Evolutionary conservation across 1,284 basidiomycete genomes (phyloP), one percentile per base, ranked within the genome.

Genomic region (Sporisorium exsertum): DNA sequence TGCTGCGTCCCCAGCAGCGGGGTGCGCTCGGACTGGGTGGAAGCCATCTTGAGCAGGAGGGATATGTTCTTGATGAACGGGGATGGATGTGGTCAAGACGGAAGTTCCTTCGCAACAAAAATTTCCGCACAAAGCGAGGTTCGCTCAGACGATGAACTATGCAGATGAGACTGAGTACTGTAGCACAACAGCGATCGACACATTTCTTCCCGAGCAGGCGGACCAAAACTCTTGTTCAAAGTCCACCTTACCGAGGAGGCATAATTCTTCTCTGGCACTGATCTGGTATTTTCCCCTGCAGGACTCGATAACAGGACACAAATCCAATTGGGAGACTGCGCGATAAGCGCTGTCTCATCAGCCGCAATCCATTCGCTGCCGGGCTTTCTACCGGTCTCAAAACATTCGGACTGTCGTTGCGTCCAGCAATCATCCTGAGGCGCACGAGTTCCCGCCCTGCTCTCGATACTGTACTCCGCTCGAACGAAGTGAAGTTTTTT

Each of bases 1-100:
- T 71, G 58, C 52, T 70, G 70, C 61, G 55, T 27, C 20, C 61
- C 69, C 61, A 80, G 64, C 51, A 80, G 62, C 8, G 79, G 79
- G 29, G 74, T 80, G 20, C 79, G 75, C 64, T 80, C 77, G n/a
- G 67, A 40, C 43, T 70, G 59, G 1, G 64, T 45, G 10, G 67
- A 54, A 18, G 72, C 55, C 72, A 75, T 74, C 15, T 32, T 74
- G 51, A 29, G 6, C 0, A 8, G n/a, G 12, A 24, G 22, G 24
- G 20, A 2, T 6, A 16, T 35, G 49, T 22, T 47, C 37, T 46
- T 20, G 20, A 22, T 32, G 32, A 16, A 50, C 46, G 27, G 18
- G 16, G 56, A 35, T 46, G 52, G 15, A 32, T 35, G n/a, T 58
- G 58, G 55, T 65, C 20, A 50, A 4, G 47, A 56, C 20, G 53